Evolutionary conservation across 2,329 filamentous ascomycete genomes (phyloP).

Genomic region (Sporothrix globosa): DNA sequence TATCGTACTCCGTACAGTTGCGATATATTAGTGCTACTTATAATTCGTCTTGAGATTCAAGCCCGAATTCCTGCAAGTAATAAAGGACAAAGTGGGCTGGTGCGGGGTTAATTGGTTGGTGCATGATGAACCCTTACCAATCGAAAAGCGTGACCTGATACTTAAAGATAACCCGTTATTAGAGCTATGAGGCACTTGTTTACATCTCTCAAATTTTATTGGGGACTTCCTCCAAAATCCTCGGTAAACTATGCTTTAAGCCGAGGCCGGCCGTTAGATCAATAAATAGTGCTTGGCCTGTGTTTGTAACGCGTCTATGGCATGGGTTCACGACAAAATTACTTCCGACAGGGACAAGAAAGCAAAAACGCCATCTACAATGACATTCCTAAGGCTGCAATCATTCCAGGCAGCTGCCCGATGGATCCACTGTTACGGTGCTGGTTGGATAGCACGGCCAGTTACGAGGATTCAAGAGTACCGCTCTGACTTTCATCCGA

Average conservation of each 20-base stretch:
- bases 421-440: background rate
- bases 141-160: too few relatives aligned
- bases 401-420: background rate
- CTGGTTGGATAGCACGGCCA: background rate
- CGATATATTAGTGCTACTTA: too few relatives aligned
- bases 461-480: background rate
- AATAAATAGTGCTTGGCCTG: background rate
- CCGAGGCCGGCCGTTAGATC: background rate
- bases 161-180: too few relatives aligned
- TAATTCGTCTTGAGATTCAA: too few relatives aligned
- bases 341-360: background rate
- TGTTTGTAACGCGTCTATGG: background rate
- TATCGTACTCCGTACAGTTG: too few relatives aligned
- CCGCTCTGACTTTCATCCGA: background rate
- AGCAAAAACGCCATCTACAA: background rate
- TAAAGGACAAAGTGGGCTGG: too few relatives aligned
- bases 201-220: too few relatives aligned
- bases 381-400: background rate
- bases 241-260: background rate
- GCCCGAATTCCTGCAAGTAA: too few relatives aligned
- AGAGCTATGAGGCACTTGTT: too few relatives aligned
- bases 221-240: background rate
- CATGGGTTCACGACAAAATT: background rate
- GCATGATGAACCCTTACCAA: too few relatives aligned
- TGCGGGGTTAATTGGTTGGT: too few relatives aligned